Conservation (phyloP, 208 protist genomes). For the Novymonas esmeraldas region DNA sequence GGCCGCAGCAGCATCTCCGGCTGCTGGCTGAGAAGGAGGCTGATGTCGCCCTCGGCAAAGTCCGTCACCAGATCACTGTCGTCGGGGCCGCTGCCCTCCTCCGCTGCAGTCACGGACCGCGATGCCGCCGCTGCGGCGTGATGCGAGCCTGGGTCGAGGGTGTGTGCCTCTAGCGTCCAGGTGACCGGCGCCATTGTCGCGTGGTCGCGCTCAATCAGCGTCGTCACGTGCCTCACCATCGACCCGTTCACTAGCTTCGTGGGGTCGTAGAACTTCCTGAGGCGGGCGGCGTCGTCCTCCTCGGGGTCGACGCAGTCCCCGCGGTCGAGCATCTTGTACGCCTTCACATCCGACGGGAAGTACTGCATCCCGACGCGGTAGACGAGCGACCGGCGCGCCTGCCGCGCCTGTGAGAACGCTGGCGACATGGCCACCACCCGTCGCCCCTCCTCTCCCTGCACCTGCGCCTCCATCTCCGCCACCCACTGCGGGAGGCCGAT, state of each 20-base stretch:
- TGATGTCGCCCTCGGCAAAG: slow-evolving; percentile 38
- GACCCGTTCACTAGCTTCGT: slow-evolving; percentile 34
- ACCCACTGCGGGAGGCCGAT: slow-evolving; percentile 85
- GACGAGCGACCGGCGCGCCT: slow-evolving; percentile 68
- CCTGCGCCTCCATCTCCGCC: slow-evolving; percentile 86
- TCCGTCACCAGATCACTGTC: slow-evolving; percentile 28
- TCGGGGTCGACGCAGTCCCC: slow-evolving; percentile 65
- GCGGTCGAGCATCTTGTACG: slow-evolving; percentile 61
- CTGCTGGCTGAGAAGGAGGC: slow-evolving; percentile 16
- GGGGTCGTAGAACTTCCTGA: slow-evolving; percentile 50
- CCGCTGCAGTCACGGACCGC: not conserved
- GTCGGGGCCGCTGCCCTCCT: not conserved
- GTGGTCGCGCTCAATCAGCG: slow-evolving; percentile 59
- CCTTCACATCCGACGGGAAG: slow-evolving; percentile 76
- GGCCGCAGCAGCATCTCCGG: slow-evolving; percentile 45
- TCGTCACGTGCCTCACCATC: slow-evolving; percentile 69
- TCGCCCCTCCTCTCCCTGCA: slow-evolving; percentile 66
- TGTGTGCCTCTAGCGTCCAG: slow-evolving; percentile 25
- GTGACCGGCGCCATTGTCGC: slow-evolving; percentile 55
- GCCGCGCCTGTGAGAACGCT: slow-evolving; percentile 57
- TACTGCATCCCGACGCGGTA: slow-evolving; percentile 78
- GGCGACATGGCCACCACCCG: slow-evolving; percentile 80
- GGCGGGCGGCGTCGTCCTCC: slow-evolving; percentile 6
- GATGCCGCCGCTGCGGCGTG: not conserved
- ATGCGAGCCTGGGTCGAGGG: not conserved